phyloP scores from a whole-genome alignment of 2,329 filamentous ascomycete species.

The Grosmannia penicillata region DNA sequence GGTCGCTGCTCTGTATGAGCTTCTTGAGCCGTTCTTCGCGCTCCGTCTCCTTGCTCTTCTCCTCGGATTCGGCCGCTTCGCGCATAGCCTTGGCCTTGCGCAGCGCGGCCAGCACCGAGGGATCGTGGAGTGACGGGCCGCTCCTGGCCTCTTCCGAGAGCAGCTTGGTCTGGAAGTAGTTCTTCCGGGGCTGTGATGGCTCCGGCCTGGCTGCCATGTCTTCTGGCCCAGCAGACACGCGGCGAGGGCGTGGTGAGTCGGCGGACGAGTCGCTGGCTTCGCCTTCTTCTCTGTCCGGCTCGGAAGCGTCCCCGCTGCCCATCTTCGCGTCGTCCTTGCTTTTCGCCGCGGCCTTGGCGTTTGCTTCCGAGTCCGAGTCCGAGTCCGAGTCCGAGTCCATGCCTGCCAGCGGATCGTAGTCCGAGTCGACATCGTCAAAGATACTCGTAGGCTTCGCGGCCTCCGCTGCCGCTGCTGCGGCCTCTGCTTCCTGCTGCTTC shows the following conservation, averaged over 20 bases:
- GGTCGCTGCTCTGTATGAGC: slow-evolving; percentile 58
- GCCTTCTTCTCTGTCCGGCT: slow-evolving; percentile 5
- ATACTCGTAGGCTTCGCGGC: slow-evolving; percentile 47
- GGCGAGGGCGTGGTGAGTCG: background rate
- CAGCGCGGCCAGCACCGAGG: slow-evolving; percentile 67
- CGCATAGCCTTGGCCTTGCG: slow-evolving; percentile 64
- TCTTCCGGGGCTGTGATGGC: slow-evolving; percentile 31
- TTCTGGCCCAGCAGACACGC: no score
- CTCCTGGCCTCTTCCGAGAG: slow-evolving; percentile 36
- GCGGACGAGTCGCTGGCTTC: slow-evolving; percentile 5
- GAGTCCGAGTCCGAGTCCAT: slow-evolving; percentile 29
- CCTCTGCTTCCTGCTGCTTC: slow-evolving; percentile 29
- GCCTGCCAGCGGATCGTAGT: slow-evolving; percentile 52
- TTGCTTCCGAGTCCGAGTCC: slow-evolving; percentile 8
- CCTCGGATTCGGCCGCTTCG: slow-evolving; percentile 26
- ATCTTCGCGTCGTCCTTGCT: slow-evolving; percentile 6
- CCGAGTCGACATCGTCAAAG: slow-evolving; percentile 49
- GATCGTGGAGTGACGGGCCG: slow-evolving; percentile 50
- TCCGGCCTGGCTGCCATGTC: slow-evolving; percentile 17
- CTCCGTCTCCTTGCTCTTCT: slow-evolving; percentile 25
- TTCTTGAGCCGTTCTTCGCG: slow-evolving; percentile 56
- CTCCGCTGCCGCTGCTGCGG: slow-evolving; percentile 28
- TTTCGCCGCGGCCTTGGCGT: slow-evolving; percentile 7
- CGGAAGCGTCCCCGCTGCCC: no score
- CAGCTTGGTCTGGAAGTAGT: slow-evolving; percentile 50